Conservation (phyloP, 2,329 filamentous ascomycete species). For the Macrophomina phaseolina region DNA sequence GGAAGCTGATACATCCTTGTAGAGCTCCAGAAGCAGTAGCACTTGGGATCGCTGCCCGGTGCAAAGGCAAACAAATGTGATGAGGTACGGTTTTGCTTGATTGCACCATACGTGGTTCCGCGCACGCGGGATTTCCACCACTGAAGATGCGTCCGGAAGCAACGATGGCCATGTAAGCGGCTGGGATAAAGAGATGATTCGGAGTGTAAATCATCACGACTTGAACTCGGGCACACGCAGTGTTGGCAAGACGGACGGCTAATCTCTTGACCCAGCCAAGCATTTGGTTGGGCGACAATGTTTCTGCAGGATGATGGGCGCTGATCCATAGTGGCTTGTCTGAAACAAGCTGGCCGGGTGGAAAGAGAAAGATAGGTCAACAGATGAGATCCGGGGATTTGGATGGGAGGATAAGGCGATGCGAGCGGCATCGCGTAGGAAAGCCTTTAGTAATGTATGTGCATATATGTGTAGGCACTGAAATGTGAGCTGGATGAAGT, state of each 20-base stretch:
- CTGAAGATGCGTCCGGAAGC: constrained; percentile 82
- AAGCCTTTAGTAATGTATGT: too few relatives aligned
- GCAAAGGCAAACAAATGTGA: too few relatives aligned
- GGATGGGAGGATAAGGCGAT: constrained; percentile 67
- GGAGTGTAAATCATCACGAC: constrained; percentile 75
- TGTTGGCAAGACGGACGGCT: constrained; percentile 68
- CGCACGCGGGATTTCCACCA: constrained; percentile 73
- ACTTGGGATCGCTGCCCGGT: too few relatives aligned
- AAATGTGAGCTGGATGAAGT: too few relatives aligned
- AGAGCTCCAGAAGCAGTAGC: too few relatives aligned
- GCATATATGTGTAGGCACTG: too few relatives aligned
- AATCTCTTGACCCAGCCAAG: constrained; percentile 73
- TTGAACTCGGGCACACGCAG: constrained; percentile 70
- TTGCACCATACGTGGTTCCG: constrained; percentile 41
- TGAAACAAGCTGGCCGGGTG: constrained; percentile 30
- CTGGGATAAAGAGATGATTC: constrained; percentile 77
- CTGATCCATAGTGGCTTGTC: constrained; percentile 64
- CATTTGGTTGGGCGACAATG: constrained; percentile 70
- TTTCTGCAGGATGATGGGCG: constrained; percentile 67
- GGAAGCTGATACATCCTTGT: too few relatives aligned
- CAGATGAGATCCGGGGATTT: constrained; percentile 66
- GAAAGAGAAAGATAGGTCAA: constrained; percentile 41
- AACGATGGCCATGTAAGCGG: constrained; percentile 72
- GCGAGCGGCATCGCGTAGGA: constrained; percentile 67
- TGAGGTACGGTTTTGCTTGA: neutral